Conservation (phyloP, 306 rosid genomes). For the Sesbania bispinosa region DNA sequence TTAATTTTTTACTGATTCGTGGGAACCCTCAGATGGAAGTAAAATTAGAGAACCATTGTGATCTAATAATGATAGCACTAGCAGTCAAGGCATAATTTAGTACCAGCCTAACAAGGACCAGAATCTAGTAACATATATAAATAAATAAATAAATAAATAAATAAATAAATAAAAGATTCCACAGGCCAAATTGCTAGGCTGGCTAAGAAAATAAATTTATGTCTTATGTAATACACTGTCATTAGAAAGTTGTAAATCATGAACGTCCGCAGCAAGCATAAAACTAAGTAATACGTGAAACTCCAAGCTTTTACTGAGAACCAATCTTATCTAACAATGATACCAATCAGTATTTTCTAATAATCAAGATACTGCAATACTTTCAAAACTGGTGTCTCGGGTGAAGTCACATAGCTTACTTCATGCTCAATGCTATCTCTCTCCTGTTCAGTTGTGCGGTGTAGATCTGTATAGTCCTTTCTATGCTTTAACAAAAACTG, state of each 20-base stretch:
- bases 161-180: too few relatives aligned
- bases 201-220: not conserved
- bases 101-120: not conserved
- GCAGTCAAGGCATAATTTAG: not conserved
- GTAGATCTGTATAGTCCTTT: slow-evolving; percentile 87
- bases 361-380: not conserved
- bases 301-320: not conserved
- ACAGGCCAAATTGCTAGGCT: not conserved
- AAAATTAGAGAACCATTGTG: not conserved
- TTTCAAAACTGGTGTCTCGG: slow-evolving; percentile 24
- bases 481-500: slow-evolving; percentile 79
- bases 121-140: not conserved
- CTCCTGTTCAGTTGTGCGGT: slow-evolving; percentile 91
- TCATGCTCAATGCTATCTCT: slow-evolving; percentile 96
- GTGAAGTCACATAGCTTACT: slow-evolving; percentile 47
- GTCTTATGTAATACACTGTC: not conserved
- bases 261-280: not conserved
- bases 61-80: not conserved
- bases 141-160: not conserved
- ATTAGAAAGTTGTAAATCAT: not conserved
- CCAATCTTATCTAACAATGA: slow-evolving; percentile 2
- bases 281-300: not conserved
- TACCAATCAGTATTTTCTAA: slow-evolving; percentile 20
- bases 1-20: slow-evolving; percentile 4
- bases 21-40: not conserved